Evolutionary conservation across 1,139 yeast genomes (phyloP).

Genomic region (Yamadazyma songkhlaensis): DNA sequence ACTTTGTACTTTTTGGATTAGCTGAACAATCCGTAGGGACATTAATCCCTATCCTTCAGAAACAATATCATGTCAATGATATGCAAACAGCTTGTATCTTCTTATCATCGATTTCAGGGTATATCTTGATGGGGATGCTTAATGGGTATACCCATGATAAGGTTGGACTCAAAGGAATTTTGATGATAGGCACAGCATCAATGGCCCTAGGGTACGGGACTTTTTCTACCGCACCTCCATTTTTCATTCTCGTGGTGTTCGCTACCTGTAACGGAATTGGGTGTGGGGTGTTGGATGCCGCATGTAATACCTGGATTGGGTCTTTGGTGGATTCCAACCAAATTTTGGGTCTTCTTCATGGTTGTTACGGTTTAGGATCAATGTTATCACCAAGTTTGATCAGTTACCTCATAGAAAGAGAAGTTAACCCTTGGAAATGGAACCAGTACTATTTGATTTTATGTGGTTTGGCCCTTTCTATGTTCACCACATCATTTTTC

Average conservation of each 20-base stretch:
- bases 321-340: conserved; percentile 56
- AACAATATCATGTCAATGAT: conserved; percentile 44
- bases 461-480: conserved; percentile 17
- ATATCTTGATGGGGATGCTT: conserved; percentile 37
- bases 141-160: conserved; percentile 29
- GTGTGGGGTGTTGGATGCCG: conserved; percentile 59
- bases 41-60: conserved; percentile 47
- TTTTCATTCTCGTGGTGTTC: conserved; percentile 29
- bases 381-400: conserved; percentile 62
- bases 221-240: conserved; percentile 34
- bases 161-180: conserved; percentile 40
- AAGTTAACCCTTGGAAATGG: conserved; percentile 44
- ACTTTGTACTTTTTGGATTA: conserved; percentile 49
- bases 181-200: conserved; percentile 26
- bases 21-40: conserved; percentile 60
- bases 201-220: conserved; percentile 32
- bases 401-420: conserved; percentile 37
- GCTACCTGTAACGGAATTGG: conserved; percentile 54
- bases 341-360: conserved; percentile 63
- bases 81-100: conserved; percentile 33
- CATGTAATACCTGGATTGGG: conserved; percentile 60
- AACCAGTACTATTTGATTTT: conserved; percentile 44
- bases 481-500: conserved; percentile 6
- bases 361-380: conserved; percentile 67
- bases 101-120: conserved; percentile 35